These are phyloP conservation scores for Xylariaceae sp. DNA, from an alignment of 2,329 filamentous ascomycete genomes.

Conservation along the genomic window DNA sequence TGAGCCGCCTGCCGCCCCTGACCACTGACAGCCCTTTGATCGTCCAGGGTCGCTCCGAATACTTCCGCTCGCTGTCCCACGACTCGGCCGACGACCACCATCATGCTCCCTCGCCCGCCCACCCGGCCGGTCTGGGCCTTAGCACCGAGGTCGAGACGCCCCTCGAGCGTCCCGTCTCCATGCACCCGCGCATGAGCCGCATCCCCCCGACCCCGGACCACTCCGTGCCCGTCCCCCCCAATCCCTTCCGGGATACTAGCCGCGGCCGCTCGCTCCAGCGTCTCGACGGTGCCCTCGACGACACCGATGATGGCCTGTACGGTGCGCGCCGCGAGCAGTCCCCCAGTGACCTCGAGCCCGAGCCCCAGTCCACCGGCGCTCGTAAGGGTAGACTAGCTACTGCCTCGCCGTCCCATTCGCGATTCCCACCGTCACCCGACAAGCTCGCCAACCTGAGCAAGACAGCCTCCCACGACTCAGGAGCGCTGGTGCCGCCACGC, in stretches of 20 bases:
- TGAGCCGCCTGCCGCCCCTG: slow-evolving; percentile 82
- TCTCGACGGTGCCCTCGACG: slow-evolving; percentile 27
- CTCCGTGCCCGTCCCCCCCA: slow-evolving; percentile 44
- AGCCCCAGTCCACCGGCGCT: slow-evolving; percentile 22
- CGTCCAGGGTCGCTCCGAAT: slow-evolving; percentile 71
- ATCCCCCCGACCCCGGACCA: slow-evolving; percentile 52
- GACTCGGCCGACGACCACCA: slow-evolving; percentile 55
- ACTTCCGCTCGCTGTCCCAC: slow-evolving; percentile 72
- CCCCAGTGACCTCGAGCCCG: slow-evolving; percentile 48
- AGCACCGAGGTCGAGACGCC: slow-evolving; percentile 56
- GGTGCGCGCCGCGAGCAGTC: slow-evolving; percentile 58
- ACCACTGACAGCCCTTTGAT: slow-evolving; percentile 79
- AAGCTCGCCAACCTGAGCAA: slow-evolving; percentile 45
- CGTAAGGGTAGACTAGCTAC: slow-evolving; percentile 36
- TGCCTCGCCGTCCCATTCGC: slow-evolving; percentile 34
- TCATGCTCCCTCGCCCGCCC: slow-evolving; percentile 29
- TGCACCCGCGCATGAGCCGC: slow-evolving; percentile 72
- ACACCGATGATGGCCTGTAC: slow-evolving; percentile 40
- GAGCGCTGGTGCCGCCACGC: slow-evolving; percentile 50
- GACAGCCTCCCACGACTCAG: slow-evolving; percentile 49
- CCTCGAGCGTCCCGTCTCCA: slow-evolving; percentile 62
- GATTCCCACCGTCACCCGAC: slow-evolving; percentile 43
- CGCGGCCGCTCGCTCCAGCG: slow-evolving; percentile 42
- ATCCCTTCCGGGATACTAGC: slow-evolving; percentile 38
- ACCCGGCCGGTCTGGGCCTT: slow-evolving; percentile 45